Percentiles rank a stretch among this genome's conserved stretches.
Conservation (phyloP, 1,284 basidiomycete species). For the Ustilago trichophora region DNA sequence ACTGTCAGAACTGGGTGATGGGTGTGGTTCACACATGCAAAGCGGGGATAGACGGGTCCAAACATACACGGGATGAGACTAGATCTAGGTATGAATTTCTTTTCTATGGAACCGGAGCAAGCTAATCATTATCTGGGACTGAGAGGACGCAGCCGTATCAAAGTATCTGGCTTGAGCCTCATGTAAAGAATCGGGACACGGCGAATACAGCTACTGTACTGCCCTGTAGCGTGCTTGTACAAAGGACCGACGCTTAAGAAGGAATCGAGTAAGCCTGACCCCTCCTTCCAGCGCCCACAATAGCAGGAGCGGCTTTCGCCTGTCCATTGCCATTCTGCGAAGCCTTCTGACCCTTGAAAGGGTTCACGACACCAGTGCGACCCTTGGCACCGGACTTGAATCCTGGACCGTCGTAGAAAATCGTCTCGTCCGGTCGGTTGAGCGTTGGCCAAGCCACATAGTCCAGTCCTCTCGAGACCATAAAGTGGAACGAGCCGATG, state of each 20-base stretch:
- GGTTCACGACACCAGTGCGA: constrained; percentile 37
- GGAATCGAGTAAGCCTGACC: constrained; percentile 33
- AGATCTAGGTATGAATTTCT: no score
- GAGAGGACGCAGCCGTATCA: no score
- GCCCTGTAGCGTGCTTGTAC: no score
- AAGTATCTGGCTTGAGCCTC: no score
- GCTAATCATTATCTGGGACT: no score
- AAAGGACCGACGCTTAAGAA: not conserved
- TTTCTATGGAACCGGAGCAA: no score
- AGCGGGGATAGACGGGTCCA: no score
- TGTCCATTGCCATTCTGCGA: not conserved
- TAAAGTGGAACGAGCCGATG: constrained; percentile 44
- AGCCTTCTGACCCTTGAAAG: constrained; percentile 12
- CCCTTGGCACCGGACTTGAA: constrained; percentile 58
- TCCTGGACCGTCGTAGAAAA: constrained; percentile 63
- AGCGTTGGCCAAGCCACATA: constrained; percentile 65
- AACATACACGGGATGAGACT: no score
- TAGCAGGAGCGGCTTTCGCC: constrained; percentile 1
- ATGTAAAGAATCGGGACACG: no score
- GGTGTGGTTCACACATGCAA: no score
- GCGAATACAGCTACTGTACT: no score
- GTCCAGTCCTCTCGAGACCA: constrained; percentile 58
- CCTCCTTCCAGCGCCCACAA: constrained; percentile 20
- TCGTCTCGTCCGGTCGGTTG: constrained; percentile 58
- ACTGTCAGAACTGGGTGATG: no score